phyloP scores from a whole-genome alignment of 1,139 yeast genomes.

The Yamadazyma spencermartinsiae region DNA sequence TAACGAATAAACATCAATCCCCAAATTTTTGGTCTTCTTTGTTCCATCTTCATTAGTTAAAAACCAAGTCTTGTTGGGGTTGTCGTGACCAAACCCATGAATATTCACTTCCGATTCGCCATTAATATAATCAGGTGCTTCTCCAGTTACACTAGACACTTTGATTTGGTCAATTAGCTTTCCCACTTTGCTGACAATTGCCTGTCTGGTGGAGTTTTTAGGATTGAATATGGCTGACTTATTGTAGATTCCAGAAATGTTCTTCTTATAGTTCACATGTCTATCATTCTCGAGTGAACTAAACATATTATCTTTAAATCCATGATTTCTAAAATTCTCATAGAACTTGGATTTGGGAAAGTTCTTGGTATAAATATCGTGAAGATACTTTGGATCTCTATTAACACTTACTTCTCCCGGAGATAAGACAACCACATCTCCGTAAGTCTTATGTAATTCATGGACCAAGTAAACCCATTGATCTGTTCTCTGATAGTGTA shows the following conservation, averaged over 20 bases:
- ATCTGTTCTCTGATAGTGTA: conserved; percentile 54
- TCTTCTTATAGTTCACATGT: conserved; percentile 52
- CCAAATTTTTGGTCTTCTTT: conserved; percentile 23
- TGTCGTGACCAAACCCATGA: conserved; percentile 37
- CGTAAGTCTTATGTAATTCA: conserved; percentile 54
- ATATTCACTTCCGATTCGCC: conserved; percentile 32
- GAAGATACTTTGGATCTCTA: conserved; percentile 48
- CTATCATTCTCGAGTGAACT: conserved; percentile 49
- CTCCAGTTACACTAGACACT: conserved; percentile 33
- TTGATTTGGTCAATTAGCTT: conserved; percentile 29
- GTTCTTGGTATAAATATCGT: conserved; percentile 58
- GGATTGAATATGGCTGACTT: conserved; percentile 42
- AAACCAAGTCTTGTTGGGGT: conserved; percentile 31
- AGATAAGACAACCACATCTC: conserved; percentile 58
- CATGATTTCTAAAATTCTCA: conserved; percentile 62
- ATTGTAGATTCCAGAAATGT: conserved; percentile 49
- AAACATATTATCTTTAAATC: conserved; percentile 54
- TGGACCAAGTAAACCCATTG: conserved; percentile 54
- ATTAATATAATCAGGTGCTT: conserved; percentile 34
- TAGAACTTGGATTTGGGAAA: conserved; percentile 63
- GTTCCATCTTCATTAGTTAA: conserved; percentile 14
- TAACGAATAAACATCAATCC: conserved; percentile 58
- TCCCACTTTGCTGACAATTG: conserved; percentile 25
- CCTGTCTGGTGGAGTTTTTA: conserved; percentile 28
- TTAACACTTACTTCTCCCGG: conserved; percentile 65